Conservation (phyloP, 257 asterid genomes). For the Salvia hispanica region DNA sequence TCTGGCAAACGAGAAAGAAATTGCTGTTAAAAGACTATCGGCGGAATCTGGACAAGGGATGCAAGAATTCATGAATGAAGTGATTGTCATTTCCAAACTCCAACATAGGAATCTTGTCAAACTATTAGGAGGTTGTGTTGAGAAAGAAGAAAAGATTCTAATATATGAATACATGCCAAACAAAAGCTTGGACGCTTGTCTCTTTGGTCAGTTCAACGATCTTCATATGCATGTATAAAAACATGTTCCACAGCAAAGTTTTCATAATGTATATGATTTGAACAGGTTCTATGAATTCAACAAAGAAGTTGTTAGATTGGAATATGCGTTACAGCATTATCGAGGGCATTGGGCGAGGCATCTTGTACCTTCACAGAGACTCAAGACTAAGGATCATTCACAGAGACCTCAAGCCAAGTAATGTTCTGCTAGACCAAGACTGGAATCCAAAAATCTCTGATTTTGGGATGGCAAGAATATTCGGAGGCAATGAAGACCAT, state of each 20-base stretch:
- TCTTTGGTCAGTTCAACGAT: slow-evolving; percentile 36
- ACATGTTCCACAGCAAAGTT: no score
- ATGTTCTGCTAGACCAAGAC: slow-evolving; percentile 32
- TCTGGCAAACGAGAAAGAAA: slow-evolving; percentile 36
- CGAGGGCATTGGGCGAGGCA: slow-evolving; percentile 43
- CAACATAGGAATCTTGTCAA: slow-evolving; percentile 49
- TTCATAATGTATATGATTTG: not conserved
- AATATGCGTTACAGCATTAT: slow-evolving; percentile 30
- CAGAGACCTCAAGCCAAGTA: no score
- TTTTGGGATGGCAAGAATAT: slow-evolving; percentile 45
- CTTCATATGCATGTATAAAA: no score
- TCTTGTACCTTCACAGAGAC: slow-evolving; percentile 46
- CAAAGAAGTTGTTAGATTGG: slow-evolving; percentile 2
- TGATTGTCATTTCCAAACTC: slow-evolving; percentile 46
- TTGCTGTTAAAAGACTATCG: slow-evolving; percentile 50
- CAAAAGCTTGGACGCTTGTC: slow-evolving; percentile 41
- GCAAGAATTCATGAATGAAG: slow-evolving; percentile 49
- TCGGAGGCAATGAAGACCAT: slow-evolving; percentile 35
- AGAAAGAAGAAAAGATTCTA: slow-evolving; percentile 42
- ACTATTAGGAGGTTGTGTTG: slow-evolving; percentile 45
- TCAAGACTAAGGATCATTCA: slow-evolving; percentile 40
- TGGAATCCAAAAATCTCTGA: slow-evolving; percentile 43
- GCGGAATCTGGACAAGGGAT: slow-evolving; percentile 42
- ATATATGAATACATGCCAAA: slow-evolving; percentile 46
- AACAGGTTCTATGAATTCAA: slow-evolving; percentile 24